Evolutionary conservation across 345 rosid species (phyloP).

Genomic region (Hibiscus syriacus): DNA sequence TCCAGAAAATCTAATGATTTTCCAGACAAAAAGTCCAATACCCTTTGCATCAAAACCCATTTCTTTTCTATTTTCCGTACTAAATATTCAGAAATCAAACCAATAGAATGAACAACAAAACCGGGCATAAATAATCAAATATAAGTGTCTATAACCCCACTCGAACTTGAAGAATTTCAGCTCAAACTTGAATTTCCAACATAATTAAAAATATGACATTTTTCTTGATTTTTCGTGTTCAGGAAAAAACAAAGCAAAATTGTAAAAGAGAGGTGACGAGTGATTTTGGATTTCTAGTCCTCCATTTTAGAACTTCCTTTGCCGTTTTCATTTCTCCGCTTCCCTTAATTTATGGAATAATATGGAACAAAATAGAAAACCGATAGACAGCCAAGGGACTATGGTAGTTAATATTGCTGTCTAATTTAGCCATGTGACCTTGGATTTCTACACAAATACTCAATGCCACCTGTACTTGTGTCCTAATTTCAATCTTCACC

Average conservation of each 20-base stretch:
- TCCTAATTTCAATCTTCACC: neutral
- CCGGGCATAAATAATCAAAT: neutral
- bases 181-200: neutral
- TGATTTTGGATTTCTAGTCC: constrained; percentile 20
- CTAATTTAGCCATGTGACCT: neutral
- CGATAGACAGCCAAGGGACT: neutral
- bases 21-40: constrained; percentile 31
- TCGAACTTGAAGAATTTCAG: neutral
- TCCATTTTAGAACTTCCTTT: constrained; percentile 23
- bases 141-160: neutral
- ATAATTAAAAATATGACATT: neutral
- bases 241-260: neutral
- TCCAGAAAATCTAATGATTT: constrained; percentile 29
- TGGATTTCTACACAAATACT: neutral
- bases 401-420: neutral
- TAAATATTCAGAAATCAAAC: neutral
- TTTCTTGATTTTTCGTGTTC: neutral
- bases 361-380: constrained; percentile 29
- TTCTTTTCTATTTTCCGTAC: neutral
- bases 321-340: neutral
- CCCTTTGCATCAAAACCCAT: constrained; percentile 50
- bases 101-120: neutral
- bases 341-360: constrained; percentile 14
- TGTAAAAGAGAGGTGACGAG: constrained; percentile 10
- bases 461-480: neutral